These are phyloP conservation scores for Elaeis oleifera DNA, from an alignment of 202 grass and related monocot genomes.

Conservation along the genomic window DNA sequence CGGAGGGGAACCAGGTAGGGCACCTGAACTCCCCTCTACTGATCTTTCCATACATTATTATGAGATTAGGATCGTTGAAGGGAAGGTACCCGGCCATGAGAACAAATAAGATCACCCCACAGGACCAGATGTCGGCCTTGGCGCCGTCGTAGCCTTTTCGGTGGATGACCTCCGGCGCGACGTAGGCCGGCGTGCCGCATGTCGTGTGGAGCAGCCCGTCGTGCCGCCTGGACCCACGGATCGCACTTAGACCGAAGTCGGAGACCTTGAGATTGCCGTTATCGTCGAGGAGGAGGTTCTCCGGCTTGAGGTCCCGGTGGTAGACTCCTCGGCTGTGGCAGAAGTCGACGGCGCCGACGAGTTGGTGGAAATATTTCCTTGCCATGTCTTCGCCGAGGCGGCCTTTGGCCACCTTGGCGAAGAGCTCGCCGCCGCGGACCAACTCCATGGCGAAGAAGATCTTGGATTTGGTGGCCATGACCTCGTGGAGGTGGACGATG, in stretches of 20 bases:
- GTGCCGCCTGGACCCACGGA: neutral
- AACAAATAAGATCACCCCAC: conserved; percentile 10
- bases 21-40: conserved; percentile 9
- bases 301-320: conserved; percentile 10
- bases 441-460: conserved; percentile 19
- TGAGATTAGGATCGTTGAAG: conserved; percentile 7
- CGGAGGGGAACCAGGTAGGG: conserved; percentile 7
- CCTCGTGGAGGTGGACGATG: conserved; percentile 16
- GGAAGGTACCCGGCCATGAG: conserved; percentile 13
- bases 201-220: conserved; percentile 20
- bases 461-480: conserved; percentile 7
- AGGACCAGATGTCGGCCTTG: conserved; percentile 16
- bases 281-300: conserved; percentile 21
- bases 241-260: conserved; percentile 16
- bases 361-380: conserved; percentile 3
- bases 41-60: conserved; percentile 18
- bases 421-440: conserved; percentile 15
- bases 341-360: conserved; percentile 14
- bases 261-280: conserved; percentile 9
- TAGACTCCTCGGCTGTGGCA: conserved; percentile 18
- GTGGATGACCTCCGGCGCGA: conserved; percentile 17
- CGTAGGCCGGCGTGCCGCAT: conserved; percentile 15
- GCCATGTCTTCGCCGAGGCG: neutral
- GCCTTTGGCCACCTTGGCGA: conserved; percentile 15
- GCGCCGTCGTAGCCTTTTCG: conserved; percentile 11